Evolutionary conservation across 2,329 filamentous ascomycete species (phyloP).

Genomic region (Xylaria hypoxylon): DNA sequence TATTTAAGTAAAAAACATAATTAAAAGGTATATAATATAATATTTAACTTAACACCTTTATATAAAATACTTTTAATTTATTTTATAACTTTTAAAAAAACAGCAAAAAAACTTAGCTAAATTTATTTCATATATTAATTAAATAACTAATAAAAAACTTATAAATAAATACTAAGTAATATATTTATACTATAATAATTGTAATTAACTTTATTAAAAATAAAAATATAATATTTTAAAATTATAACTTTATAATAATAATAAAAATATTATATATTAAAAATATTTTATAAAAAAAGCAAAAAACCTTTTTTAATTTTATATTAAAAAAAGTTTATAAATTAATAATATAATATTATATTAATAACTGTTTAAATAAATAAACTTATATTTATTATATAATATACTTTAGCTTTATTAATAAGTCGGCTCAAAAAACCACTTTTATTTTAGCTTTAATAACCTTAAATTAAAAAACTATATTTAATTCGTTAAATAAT

Average conservation of each 20-base stretch:
- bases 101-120: background rate
- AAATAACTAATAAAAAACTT: background rate
- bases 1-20: background rate
- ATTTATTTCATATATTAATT: background rate
- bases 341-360: background rate
- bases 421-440: background rate
- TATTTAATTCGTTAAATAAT: background rate
- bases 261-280: background rate
- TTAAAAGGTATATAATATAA: background rate
- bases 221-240: conserved; percentile 9
- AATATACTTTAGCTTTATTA: background rate
- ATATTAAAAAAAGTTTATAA: background rate
- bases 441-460: background rate
- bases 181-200: background rate
- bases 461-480: background rate
- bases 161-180: background rate
- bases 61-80: background rate
- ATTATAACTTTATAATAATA: background rate
- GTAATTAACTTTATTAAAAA: background rate
- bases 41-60: background rate
- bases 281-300: background rate
- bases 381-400: background rate
- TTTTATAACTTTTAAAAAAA: conserved; percentile 1
- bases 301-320: background rate
- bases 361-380: background rate